Conservation (phyloP, 805 yeast species). For the Hermanozyma aechmeae region DNA sequence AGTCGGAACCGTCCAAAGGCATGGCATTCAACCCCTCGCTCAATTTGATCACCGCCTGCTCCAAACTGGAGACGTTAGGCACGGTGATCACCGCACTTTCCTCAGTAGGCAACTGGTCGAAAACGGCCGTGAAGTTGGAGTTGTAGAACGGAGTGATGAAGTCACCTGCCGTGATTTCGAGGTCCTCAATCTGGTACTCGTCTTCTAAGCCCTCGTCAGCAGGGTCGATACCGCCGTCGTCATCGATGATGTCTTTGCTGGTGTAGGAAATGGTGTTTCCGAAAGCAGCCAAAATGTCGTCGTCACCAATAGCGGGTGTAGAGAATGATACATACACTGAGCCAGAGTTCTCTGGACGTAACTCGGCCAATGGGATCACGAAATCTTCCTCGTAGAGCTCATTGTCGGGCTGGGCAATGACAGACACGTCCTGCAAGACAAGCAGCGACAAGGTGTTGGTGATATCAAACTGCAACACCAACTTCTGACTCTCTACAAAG, state of each 20-base stretch:
- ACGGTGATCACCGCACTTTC: slow-evolving; percentile 67
- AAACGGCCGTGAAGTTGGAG: slow-evolving; percentile 63
- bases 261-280: slow-evolving; percentile 64
- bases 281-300: slow-evolving; percentile 34
- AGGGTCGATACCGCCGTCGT: slow-evolving; percentile 55
- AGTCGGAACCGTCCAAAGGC: slow-evolving; percentile 69
- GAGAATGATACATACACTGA: slow-evolving; percentile 70
- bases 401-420: slow-evolving; percentile 54
- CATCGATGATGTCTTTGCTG: slow-evolving; percentile 70
- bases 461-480: slow-evolving; percentile 73
- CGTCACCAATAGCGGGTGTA: slow-evolving; percentile 43
- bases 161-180: slow-evolving; percentile 71
- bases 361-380: slow-evolving; percentile 61
- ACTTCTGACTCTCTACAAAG: slow-evolving; percentile 55
- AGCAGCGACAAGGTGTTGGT: slow-evolving; percentile 77
- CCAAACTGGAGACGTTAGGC: slow-evolving; percentile 28
- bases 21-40: slow-evolving; percentile 36
- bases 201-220: slow-evolving; percentile 82
- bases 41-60: slow-evolving; percentile 41
- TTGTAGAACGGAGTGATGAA: slow-evolving; percentile 69
- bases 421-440: slow-evolving; percentile 68
- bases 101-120: slow-evolving; percentile 57
- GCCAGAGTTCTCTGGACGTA: slow-evolving; percentile 64
- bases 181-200: slow-evolving; percentile 83
- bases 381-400: slow-evolving; percentile 58